phyloP scores from a whole-genome alignment of 2,329 filamentous ascomycete genomes.

The Calonectria pseudoturangicola region DNA sequence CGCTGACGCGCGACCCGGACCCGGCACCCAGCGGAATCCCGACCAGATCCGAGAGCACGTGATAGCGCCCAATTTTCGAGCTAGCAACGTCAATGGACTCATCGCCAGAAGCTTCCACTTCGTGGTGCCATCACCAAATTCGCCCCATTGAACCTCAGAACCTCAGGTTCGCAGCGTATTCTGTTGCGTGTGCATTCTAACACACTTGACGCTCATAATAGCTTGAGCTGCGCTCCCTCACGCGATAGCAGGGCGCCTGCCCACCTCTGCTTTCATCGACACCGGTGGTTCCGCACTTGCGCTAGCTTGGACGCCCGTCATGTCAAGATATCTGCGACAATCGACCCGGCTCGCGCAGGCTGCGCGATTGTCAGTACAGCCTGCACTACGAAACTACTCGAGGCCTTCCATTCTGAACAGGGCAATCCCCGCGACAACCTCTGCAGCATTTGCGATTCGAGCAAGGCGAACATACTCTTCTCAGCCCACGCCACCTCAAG shows the following conservation, averaged over 20 bases:
- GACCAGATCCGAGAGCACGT: conserved; percentile 52
- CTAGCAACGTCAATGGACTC: conserved; percentile 52
- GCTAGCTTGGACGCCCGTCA: conserved; percentile 62
- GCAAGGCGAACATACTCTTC: conserved; percentile 61
- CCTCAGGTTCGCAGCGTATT: conserved; percentile 44
- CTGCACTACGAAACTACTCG: conserved; percentile 68
- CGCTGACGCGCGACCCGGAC: conserved; percentile 42
- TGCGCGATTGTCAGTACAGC: conserved; percentile 73
- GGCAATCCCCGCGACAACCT: conserved; percentile 54
- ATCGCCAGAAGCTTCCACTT: conserved; percentile 54
- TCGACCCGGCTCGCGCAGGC: conserved; percentile 79
- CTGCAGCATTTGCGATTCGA: conserved; percentile 55
- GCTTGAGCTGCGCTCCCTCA: conserved; percentile 54
- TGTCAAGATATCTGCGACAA: conserved; percentile 81
- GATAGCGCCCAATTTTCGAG: conserved; percentile 57
- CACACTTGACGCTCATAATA: conserved; percentile 32
- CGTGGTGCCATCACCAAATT: conserved; percentile 56
- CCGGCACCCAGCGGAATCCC: conserved; percentile 41
- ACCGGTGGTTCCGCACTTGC: conserved; percentile 61
- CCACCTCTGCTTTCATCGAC: conserved; percentile 48
- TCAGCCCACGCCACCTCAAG: conserved; percentile 60
- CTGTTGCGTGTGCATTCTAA: conserved; percentile 32
- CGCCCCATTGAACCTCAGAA: conserved; percentile 48
- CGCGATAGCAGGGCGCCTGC: conserved; percentile 57
- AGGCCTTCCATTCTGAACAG: conserved; percentile 58